Conservation (phyloP, 768 basidiomycete species). For the Hypholoma fasciculare region DNA sequence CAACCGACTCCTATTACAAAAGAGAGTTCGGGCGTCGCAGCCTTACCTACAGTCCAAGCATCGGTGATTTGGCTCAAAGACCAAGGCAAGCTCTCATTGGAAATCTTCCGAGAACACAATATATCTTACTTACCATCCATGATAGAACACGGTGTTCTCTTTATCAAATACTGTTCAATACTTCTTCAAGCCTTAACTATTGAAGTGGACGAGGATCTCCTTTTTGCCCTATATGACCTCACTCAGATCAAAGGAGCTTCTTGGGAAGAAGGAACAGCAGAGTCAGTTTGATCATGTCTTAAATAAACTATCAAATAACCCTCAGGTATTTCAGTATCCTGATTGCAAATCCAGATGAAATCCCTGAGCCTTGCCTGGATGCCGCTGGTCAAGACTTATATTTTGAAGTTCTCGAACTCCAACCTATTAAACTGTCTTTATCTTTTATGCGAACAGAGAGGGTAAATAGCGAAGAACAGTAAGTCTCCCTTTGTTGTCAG, state of each 20-base stretch:
- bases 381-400: conserved; percentile 79
- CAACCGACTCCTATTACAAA: conserved; percentile 90
- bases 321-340: conserved; percentile 44
- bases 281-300: conserved; percentile 48
- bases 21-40: conserved; percentile 72
- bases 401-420: conserved; percentile 93
- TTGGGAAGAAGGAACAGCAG: conserved; percentile 77
- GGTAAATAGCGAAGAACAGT: conserved; percentile 94
- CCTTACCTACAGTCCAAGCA: conserved; percentile 86
- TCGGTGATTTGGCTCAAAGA: conserved; percentile 92
- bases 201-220: conserved; percentile 95
- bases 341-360: conserved; percentile 65
- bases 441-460: conserved; percentile 98
- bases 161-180: conserved; percentile 95
- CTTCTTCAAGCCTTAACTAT: conserved; percentile 92
- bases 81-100: conserved; percentile 54
- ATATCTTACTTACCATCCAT: not conserved
- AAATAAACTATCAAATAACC: not conserved
- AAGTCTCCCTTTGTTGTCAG: conserved; percentile 23
- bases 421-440: conserved; percentile 88
- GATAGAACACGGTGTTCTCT: conserved; percentile 95
- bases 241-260: conserved; percentile 88
- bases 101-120: not conserved
- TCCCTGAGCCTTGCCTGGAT: conserved; percentile 71
- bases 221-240: conserved; percentile 91